Base-by-base conservation (phyloP, 441 rosid species). In the Pelargonium fulgidum region DNA sequence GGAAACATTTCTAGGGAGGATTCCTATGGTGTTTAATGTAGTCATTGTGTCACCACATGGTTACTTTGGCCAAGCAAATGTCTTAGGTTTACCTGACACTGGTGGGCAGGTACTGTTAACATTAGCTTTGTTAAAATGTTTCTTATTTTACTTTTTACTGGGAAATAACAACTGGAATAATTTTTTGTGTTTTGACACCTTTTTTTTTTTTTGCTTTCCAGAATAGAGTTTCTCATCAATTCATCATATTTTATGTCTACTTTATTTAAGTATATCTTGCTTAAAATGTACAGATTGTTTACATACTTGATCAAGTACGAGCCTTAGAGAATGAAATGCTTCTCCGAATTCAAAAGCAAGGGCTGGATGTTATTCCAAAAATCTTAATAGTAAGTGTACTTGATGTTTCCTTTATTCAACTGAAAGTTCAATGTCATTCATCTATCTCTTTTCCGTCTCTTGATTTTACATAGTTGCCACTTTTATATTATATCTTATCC, bases 11-110 rank as follows among this genome's bases (percentile, higher is more conserved):
- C 97, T 93, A 11, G 99, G 99, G 72, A 86, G 91, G 73, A 61
- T 91, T 33, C 99, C 97, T 0, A 91, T 91, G 99, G 91, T 89
- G 68, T 93, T 93, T 74, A 85, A 93, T 63, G 99, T 91, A 70
- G 99, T 88, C 36, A 88, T 93, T 79, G 79, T 93, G 80, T 93
- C 99, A 73, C 93, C 92, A 2, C 99, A 93, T 77, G 99, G 99
- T 73, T 93, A 86, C 79, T 93, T 93, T 42, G 99, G 97, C 24
- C 99, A 93, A 84, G 99, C 99, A n/a, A 93, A 93, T 83, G 99
- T 93, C 78, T 78, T 91, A 78, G 99, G 99, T 62, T 84, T 93
- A 79, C 99, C 99, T 9, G 99, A 93, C 83, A 93, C 99, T n/a
- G 99, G 99, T 67, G 99, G 99, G 56, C 97, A 93, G 92, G 99